A percentile compares a stretch with the other conserved stretches of the same genome.
Evolutionary conservation across 768 basidiomycete species (phyloP).

Genomic region (Phanerodontia chrysosporium): DNA sequence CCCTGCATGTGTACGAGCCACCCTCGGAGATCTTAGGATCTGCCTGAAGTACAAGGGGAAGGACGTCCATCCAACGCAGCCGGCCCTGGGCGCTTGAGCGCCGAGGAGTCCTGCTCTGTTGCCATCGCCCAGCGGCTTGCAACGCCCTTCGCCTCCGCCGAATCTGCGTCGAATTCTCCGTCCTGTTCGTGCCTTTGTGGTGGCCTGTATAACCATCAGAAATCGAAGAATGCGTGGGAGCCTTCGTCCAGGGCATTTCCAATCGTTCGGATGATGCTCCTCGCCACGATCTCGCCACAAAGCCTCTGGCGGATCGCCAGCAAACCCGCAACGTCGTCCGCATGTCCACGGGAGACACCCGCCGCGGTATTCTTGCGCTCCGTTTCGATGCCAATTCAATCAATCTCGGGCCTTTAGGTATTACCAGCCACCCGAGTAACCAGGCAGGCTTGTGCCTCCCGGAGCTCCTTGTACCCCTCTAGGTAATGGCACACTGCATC

Average conservation of each 20-base stretch:
- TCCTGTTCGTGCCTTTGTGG: background rate
- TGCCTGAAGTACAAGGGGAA: background rate
- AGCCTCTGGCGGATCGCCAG: background rate
- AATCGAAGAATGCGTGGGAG: background rate
- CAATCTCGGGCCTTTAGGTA: background rate
- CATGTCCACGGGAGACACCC: background rate
- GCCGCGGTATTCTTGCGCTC: background rate
- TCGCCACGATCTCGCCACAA: slow-evolving; percentile 7
- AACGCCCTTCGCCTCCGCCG: no score
- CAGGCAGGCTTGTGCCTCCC: background rate
- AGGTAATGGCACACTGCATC: background rate
- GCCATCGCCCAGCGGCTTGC: no score
- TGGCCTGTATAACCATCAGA: slow-evolving; percentile 1
- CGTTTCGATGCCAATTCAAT: background rate
- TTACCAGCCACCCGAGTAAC: background rate
- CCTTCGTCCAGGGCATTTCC: background rate
- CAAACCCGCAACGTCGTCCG: background rate
- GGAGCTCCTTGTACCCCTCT: slow-evolving; percentile 2
- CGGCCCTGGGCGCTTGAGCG: no score
- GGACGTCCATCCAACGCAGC: no score
- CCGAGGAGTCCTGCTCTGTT: no score
- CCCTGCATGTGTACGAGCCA: background rate
- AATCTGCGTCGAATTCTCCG: no score
- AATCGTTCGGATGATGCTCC: background rate
- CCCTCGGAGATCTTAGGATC: background rate